These are phyloP conservation scores for Bruguiera parviflora DNA, from an alignment of 345 rosid species.

Conservation along the genomic window DNA sequence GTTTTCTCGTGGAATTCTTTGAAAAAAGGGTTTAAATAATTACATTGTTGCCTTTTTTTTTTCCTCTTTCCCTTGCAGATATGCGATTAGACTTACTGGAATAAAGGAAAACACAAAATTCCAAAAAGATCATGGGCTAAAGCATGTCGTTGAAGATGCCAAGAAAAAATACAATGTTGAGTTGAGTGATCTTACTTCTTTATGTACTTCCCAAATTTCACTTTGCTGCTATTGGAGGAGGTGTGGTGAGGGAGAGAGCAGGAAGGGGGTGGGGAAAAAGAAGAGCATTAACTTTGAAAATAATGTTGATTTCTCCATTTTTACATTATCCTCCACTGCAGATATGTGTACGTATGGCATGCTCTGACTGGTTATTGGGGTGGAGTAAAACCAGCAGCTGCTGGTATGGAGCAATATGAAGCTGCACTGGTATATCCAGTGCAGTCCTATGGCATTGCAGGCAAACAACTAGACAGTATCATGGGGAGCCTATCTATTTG, in stretches of 20 bases:
- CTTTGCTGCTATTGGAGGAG: neutral
- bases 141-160: slow-evolving; percentile 70
- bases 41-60: no score
- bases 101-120: slow-evolving; percentile 86
- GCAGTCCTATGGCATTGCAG: slow-evolving; percentile 79
- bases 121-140: slow-evolving; percentile 61
- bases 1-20: no score
- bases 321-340: slow-evolving; percentile 4
- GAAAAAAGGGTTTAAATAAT: no score
- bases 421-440: slow-evolving; percentile 83
- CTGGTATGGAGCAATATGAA: slow-evolving; percentile 95
- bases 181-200: slow-evolving; percentile 38
- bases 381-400: slow-evolving; percentile 88
- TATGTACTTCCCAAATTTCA: no score
- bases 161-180: slow-evolving; percentile 75
- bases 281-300: no score
- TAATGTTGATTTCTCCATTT: neutral
- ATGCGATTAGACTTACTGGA: slow-evolving; percentile 65
- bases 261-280: no score
- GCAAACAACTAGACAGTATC: slow-evolving; percentile 91
- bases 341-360: slow-evolving; percentile 92
- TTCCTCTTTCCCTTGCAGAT: slow-evolving; percentile 33
- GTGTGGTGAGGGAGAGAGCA: no score
- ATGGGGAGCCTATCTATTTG: slow-evolving; percentile 88
- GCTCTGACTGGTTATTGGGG: slow-evolving; percentile 99